Base-by-base conservation (phyloP, 2,329 filamentous ascomycete genomes). In the Fusarium buharicum region DNA sequence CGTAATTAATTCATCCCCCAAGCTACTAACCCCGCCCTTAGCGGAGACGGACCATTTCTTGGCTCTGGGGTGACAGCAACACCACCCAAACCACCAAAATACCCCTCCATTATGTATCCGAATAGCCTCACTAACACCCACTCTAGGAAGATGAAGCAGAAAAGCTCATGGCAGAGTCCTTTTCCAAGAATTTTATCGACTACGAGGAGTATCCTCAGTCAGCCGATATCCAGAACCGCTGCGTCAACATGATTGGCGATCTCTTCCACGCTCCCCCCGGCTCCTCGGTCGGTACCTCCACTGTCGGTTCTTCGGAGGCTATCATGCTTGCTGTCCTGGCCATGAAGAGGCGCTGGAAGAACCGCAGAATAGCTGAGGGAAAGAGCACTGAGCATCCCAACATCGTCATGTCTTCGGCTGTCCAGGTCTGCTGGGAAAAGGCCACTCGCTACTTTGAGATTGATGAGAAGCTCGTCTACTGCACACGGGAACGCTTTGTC, bases 381-480 rank as follows among this genome's bases (percentile, higher is more conserved):
- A 95, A 96, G 80, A 85, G 92, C 50, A 85, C 76, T 59, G 91
- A 93, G 62, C 84, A 85, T 39, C 94, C 94, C 51, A 98, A 98
- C 78, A 89, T 98, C 60, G 81, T 98, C 81, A 97, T 98, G 94
- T 95, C 91, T 70, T 92, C 91, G 22, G 93, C 94, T 28, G 94
- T 97, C 3, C 94, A 98, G 79, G 94, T 97, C 36, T 97, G 93
- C 83, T 97, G 93, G 93, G 93, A 97, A 77, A 97, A 97, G 81
- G 89, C 90, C 1, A 87, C 90, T 5, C 84, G 92, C 47, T 96
- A 96, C 80, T 95, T 96, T 70, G 94, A 98, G 71, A 86, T 97
- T 37, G 94, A 97, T 68, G 93, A 97, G 81, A 92, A 91, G 78
- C 93, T 85, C 9, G 85, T 89, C 28, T 87, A 85, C 75, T 89